Base-by-base conservation (phyloP, 164 flowering plant genomes). In the Nymphaea colorata region DNA sequence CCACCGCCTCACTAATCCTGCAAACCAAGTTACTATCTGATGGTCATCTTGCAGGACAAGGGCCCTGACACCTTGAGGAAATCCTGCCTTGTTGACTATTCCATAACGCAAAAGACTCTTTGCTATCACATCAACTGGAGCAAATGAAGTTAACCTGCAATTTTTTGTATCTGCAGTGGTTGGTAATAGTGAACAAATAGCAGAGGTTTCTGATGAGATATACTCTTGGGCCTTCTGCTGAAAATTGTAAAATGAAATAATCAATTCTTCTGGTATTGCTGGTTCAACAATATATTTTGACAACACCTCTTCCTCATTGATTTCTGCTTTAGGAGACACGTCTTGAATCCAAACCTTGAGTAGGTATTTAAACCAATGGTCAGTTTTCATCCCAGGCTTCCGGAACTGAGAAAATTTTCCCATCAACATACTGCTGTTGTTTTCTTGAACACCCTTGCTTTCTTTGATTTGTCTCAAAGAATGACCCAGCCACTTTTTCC, bases 341-440 rank as follows among this genome's bases (percentile, higher is more conserved):
- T 82, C 84, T 77, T 91, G 88, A 87, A 94, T 78, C 98, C 98
- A 94, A 70, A 85, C 72, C 69, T 88, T 89, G 25, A 91, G 70
- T 47, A 94, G 73, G 44, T 65, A 74, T 77, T 87, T 91, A 77
- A 80, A 94, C 98, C 98, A 94, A 62, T 94, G 97, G 76, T 91
- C 97, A 16, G 97, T 89, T 79, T 86, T 73, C 98, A 94, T 91
- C 47, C 98, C 97, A 45, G 78, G 71, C 78, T 88, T 94, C 41
- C 98, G 90, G 44, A 78, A 81, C 67, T 73, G 42, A 42, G 97
- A 89, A 64, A 91, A 83, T 72, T 79, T 75, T 72, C 74, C 79
- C 81, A 93, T 77, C 68, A 82, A 61, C 66, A 53, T 75, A 45
- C 63, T 72, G 16, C 7, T 61, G 66, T 87, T 88, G 64, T 86